Percentiles rank a stretch among this genome's conserved stretches.
These are phyloP conservation scores for Dalbergia oliveri DNA, from an alignment of 306 rosid genomes.

Conservation along the genomic window DNA sequence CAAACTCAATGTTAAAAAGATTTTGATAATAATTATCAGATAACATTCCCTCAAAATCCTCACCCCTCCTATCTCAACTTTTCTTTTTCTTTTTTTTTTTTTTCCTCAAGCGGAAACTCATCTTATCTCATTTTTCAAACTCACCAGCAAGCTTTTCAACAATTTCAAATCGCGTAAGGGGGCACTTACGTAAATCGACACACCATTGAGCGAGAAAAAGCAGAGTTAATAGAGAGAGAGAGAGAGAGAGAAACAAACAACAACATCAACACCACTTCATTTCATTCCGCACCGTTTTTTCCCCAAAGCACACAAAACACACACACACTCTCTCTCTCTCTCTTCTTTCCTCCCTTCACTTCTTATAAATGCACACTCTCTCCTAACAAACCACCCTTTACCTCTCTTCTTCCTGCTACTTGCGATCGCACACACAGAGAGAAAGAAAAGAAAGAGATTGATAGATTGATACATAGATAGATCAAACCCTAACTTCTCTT, in stretches of 20 bases:
- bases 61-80: no score
- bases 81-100: no score
- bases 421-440: neutral
- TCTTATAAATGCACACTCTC: slow-evolving; percentile 42
- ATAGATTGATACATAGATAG: neutral
- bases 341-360: neutral
- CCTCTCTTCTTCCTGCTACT: neutral
- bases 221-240: neutral
- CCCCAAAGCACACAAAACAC: neutral
- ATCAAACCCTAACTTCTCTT: slow-evolving; percentile 32
- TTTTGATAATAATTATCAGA: no score
- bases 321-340: neutral
- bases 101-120: no score
- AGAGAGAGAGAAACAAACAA: neutral
- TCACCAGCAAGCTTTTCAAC: no score
- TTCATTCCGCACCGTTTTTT: neutral
- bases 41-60: no score
- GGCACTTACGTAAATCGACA: no score
- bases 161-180: no score
- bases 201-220: neutral
- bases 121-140: no score
- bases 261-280: neutral
- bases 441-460: neutral
- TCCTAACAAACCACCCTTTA: slow-evolving; percentile 23
- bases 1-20: no score